A percentile compares a stretch with the other conserved stretches of the same genome.
These are phyloP conservation scores for Chaetomium fimeti DNA, from an alignment of 495 filamentous ascomycete species.

Conservation along the genomic window DNA sequence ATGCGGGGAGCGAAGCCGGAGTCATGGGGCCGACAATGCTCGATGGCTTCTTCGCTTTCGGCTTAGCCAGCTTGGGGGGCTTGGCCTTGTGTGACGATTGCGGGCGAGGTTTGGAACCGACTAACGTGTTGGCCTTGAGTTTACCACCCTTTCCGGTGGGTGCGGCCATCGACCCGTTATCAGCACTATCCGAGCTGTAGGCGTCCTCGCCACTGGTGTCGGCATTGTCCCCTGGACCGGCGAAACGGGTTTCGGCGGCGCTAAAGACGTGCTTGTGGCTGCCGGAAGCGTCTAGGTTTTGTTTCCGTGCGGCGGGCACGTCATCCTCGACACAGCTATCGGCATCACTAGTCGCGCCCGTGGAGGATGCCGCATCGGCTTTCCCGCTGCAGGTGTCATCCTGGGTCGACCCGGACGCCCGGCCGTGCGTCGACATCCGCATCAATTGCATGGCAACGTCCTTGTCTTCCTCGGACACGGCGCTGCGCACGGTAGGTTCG, in stretches of 20 bases:
- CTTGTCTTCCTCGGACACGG: constrained; percentile 96
- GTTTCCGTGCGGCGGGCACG: constrained; percentile 59
- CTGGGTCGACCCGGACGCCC: constrained; percentile 87
- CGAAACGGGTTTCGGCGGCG: constrained; percentile 60
- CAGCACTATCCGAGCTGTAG: constrained; percentile 57
- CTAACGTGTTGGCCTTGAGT: constrained; percentile 38
- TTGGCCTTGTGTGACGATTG: constrained; percentile 40
- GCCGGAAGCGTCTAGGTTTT: constrained; percentile 56
- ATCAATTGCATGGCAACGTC: constrained; percentile 96
- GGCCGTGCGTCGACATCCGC: constrained; percentile 82
- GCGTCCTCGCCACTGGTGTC: constrained; percentile 70
- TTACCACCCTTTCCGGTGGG: constrained; percentile 45
- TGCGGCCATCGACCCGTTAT: constrained; percentile 37
- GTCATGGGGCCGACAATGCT: constrained; percentile 58
- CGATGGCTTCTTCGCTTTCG: constrained; percentile 58
- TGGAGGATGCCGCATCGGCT: constrained; percentile 82
- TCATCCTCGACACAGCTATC: constrained; percentile 77
- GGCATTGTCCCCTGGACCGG: constrained; percentile 63
- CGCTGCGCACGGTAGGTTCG: constrained; percentile 89
- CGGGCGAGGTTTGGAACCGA: constrained; percentile 32
- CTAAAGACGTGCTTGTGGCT: constrained; percentile 50
- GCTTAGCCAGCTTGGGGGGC: constrained; percentile 48
- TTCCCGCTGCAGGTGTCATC: constrained; percentile 89
- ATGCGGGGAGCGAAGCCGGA: constrained; percentile 64
- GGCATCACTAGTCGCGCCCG: constrained; percentile 72